A percentile compares a stretch with the other conserved stretches of the same genome.
Conservation (phyloP, 345 rosid species). For the Punica granatum region DNA sequence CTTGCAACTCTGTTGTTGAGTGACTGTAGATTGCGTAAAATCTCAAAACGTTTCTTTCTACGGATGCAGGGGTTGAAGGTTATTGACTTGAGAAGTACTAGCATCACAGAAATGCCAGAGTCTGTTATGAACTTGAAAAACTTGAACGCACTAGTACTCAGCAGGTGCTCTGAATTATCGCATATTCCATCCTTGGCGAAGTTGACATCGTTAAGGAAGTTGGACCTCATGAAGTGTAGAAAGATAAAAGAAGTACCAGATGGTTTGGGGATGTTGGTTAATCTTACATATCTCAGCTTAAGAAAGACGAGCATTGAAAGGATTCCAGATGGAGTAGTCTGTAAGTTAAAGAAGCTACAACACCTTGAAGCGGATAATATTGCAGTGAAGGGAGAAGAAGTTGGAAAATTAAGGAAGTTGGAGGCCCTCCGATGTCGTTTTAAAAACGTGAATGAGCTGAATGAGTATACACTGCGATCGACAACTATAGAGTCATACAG, state of each 20-base stretch:
- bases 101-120: conserved; percentile 12
- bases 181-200: conserved; percentile 9
- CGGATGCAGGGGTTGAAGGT: background rate
- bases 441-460: too few relatives aligned
- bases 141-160: conserved; percentile 13
- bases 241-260: background rate
- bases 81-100: conserved; percentile 1
- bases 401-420: too few relatives aligned
- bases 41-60: conserved; percentile 4
- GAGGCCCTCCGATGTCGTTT: too few relatives aligned
- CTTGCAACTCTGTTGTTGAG: conserved; percentile 2
- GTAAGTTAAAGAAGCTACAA: too few relatives aligned
- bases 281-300: conserved; percentile 13
- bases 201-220: conserved; percentile 5
- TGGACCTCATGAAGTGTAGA: conserved; percentile 10
- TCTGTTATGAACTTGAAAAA: conserved; percentile 12
- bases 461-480: background rate
- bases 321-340: background rate
- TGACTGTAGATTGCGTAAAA: accelerated
- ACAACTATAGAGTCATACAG: too few relatives aligned
- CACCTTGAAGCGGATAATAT: too few relatives aligned
- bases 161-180: background rate
- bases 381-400: too few relatives aligned
- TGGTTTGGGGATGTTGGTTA: conserved; percentile 15
- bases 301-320: background rate